phyloP scores from a whole-genome alignment of 352 stramenopile genomes.

The Pythium dissimile region DNA sequence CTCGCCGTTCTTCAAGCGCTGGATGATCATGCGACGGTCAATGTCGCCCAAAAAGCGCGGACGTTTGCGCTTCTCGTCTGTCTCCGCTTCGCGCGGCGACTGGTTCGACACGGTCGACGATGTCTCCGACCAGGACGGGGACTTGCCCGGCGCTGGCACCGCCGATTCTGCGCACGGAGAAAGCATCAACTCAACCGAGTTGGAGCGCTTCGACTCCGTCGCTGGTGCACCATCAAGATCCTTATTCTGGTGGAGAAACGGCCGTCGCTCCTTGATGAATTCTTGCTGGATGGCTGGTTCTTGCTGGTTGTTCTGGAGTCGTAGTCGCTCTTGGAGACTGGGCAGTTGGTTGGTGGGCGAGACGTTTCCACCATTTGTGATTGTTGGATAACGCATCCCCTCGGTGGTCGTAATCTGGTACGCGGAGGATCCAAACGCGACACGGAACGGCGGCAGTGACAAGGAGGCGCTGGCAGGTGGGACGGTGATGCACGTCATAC shows the following conservation, averaged over 20 bases:
- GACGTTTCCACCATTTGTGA: not conserved
- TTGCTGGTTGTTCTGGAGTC: constrained; percentile 1
- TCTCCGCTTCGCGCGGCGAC: constrained; percentile 12
- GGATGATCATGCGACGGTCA: constrained; percentile 63
- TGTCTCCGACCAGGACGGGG: constrained; percentile 11
- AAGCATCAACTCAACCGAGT: constrained; percentile 5
- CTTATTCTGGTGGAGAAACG: not conserved
- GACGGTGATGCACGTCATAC: constrained; percentile 4
- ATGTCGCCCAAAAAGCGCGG: constrained; percentile 53
- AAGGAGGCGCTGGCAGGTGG: not conserved
- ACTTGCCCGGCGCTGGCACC: not conserved
- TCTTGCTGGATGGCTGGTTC: no score
- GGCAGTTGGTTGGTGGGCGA: constrained; percentile 11
- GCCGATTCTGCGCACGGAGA: not conserved
- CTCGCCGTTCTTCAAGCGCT: constrained; percentile 62
- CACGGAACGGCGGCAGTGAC: constrained; percentile 1
- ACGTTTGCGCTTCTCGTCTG: constrained; percentile 28
- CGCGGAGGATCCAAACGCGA: not conserved
- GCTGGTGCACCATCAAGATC: not conserved
- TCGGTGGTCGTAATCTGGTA: not conserved
- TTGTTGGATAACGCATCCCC: not conserved
- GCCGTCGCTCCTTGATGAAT: no score
- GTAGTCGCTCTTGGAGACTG: constrained; percentile 12
- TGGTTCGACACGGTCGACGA: constrained; percentile 16
- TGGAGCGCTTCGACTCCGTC: not conserved